A percentile compares a stretch with the other conserved stretches of the same genome.
These are phyloP conservation scores for Wickerhamiella cacticola DNA, from an alignment of 805 yeast species.

Conservation along the genomic window DNA sequence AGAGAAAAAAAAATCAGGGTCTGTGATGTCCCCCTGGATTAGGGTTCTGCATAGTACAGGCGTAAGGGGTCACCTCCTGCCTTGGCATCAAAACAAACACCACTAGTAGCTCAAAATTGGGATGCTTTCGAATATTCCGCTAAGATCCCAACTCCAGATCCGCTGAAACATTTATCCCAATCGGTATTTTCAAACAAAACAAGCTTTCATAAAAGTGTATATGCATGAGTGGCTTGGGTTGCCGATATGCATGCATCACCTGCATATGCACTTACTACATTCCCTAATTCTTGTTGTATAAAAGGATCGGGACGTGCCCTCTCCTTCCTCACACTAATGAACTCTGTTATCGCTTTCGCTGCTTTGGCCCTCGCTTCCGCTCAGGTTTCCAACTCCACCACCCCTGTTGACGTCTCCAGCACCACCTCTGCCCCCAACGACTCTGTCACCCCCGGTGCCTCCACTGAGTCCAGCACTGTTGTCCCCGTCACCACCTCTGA, in stretches of 20 bases:
- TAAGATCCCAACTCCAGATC: no score
- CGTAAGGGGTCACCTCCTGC: no score
- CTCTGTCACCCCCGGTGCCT: neutral
- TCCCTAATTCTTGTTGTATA: neutral
- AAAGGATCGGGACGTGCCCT: neutral
- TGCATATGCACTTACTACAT: neutral
- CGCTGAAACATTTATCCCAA: no score
- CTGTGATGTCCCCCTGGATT: no score
- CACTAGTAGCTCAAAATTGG: no score
- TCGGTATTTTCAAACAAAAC: no score
- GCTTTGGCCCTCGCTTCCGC: constrained; percentile 11
- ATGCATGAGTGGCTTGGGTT: no score
- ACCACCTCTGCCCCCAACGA: neutral
- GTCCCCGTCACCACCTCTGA: constrained; percentile 4
- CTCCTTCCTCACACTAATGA: neutral
- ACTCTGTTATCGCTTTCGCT: constrained; percentile 7
- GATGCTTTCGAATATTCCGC: no score
- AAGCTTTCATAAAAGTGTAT: no score
- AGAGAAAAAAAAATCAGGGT: no score
- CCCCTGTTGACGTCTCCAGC: neutral
- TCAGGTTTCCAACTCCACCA: constrained; percentile 8
- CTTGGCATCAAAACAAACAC: no score
- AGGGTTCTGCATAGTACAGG: neutral
- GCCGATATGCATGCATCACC: no score
- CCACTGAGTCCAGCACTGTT: neutral